Conservation (phyloP, 805 yeast species). For the Helenozyma rhizophorensis region DNA sequence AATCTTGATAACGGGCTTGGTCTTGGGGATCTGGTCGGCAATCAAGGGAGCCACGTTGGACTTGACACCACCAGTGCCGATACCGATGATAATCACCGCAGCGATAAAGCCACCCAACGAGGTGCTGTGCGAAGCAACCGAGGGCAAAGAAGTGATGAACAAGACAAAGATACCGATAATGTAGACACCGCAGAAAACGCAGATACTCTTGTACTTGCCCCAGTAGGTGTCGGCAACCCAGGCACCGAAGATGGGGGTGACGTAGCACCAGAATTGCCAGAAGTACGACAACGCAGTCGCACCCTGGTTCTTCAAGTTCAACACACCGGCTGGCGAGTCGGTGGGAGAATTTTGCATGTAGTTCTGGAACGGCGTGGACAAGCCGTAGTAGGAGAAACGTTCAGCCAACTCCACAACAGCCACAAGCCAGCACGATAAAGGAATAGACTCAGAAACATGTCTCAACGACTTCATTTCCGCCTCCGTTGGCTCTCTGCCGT, state of each 20-base stretch:
- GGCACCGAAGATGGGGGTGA: slow-evolving; percentile 77
- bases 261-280: slow-evolving; percentile 78
- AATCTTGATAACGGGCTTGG: slow-evolving; percentile 33
- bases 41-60: slow-evolving; percentile 71
- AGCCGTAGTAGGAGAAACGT: slow-evolving; percentile 77
- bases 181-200: slow-evolving; percentile 55
- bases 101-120: slow-evolving; percentile 61
- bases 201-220: slow-evolving; percentile 70
- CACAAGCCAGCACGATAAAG: slow-evolving; percentile 56
- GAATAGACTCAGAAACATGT: slow-evolving; percentile 49
- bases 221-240: slow-evolving; percentile 68
- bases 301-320: slow-evolving; percentile 54
- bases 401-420: slow-evolving; percentile 76
- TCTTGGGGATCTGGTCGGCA: slow-evolving; percentile 48
- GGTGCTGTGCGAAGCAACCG: slow-evolving; percentile 43
- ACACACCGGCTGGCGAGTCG: slow-evolving; percentile 46
- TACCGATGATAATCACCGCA: slow-evolving; percentile 58
- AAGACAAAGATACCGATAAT: slow-evolving; percentile 58
- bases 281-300: slow-evolving; percentile 72
- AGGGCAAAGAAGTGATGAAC: slow-evolving; percentile 67
- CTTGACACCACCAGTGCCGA: slow-evolving; percentile 81
- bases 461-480: slow-evolving; percentile 50
- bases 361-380: slow-evolving; percentile 72
- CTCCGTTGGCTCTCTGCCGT: slow-evolving; percentile 46
- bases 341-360: slow-evolving; percentile 60